Evolutionary conservation across 2,329 filamentous ascomycete genomes (phyloP).

Genomic region (Monilinia fructigena): DNA sequence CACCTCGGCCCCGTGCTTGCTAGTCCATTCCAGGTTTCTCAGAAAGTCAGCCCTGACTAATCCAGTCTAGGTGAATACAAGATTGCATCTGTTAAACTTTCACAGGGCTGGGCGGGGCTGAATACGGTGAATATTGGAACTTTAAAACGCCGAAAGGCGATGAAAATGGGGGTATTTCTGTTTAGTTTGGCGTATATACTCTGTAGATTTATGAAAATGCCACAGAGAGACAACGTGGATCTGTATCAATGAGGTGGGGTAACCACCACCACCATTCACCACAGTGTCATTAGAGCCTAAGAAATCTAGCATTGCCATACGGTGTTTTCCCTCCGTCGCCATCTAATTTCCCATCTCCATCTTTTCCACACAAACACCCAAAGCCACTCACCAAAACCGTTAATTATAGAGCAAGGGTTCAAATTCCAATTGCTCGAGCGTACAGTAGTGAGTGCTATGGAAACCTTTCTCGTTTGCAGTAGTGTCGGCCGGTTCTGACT

Average conservation of each 20-base stretch:
- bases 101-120: slow-evolving; percentile 2
- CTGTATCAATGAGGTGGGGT: background rate
- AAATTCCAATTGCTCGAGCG: too few species aligned
- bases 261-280: background rate
- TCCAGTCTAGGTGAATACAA: slow-evolving; percentile 5
- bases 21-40: background rate
- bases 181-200: background rate
- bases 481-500: background rate
- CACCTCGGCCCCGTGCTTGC: background rate
- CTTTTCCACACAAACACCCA: background rate
- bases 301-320: background rate
- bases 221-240: background rate
- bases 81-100: background rate
- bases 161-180: background rate
- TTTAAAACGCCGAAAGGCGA: background rate
- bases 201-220: background rate
- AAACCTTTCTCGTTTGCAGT: too few species aligned
- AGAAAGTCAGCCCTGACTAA: slow-evolving; percentile 16
- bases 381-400: background rate
- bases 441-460: too few species aligned
- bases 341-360: slow-evolving; percentile 10
- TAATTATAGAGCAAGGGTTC: too few species aligned
- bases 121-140: background rate
- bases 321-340: background rate
- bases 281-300: too few species aligned